These are phyloP conservation scores for Hymenoscyphus linearis DNA, from an alignment of 2,329 filamentous ascomycete species.

Conservation along the genomic window DNA sequence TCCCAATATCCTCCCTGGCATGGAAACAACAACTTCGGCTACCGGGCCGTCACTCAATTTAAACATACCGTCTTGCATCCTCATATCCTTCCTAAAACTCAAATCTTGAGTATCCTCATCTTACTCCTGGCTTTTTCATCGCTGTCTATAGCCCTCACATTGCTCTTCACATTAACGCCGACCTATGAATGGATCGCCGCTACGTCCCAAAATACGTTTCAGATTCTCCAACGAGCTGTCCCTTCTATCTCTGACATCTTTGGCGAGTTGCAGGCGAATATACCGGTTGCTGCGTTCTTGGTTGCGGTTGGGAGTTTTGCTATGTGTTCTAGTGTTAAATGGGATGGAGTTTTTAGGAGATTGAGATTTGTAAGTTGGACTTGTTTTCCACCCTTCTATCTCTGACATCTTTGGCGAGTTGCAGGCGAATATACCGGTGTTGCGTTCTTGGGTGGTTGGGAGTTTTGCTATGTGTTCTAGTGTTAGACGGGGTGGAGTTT, in stretches of 20 bases:
- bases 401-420: neutral
- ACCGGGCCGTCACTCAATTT: neutral
- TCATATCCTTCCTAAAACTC: neutral
- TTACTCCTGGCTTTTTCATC: neutral
- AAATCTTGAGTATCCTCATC: neutral
- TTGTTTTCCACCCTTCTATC: neutral
- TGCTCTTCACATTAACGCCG: conserved; percentile 5
- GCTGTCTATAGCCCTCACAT: neutral
- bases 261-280: conserved; percentile 33
- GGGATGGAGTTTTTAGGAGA: conserved; percentile 2
- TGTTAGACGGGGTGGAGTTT: conserved; percentile 13
- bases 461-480: conserved; percentile 19
- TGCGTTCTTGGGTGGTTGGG: conserved; percentile 20
- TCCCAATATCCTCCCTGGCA: neutral
- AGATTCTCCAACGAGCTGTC: neutral
- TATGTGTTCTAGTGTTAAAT: conserved; percentile 18
- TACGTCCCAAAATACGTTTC: neutral
- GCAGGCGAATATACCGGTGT: conserved; percentile 33
- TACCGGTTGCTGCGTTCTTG: conserved; percentile 22
- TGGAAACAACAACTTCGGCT: neutral
- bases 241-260: neutral
- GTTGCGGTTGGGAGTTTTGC: conserved; percentile 16
- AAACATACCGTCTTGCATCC: neutral
- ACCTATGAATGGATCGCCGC: neutral
- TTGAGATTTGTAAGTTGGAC: neutral